Evolutionary conservation across 768 basidiomycete genomes (phyloP), one percentile per base, ranked within the genome.

Genomic region (Collybiopsis confluens): DNA sequence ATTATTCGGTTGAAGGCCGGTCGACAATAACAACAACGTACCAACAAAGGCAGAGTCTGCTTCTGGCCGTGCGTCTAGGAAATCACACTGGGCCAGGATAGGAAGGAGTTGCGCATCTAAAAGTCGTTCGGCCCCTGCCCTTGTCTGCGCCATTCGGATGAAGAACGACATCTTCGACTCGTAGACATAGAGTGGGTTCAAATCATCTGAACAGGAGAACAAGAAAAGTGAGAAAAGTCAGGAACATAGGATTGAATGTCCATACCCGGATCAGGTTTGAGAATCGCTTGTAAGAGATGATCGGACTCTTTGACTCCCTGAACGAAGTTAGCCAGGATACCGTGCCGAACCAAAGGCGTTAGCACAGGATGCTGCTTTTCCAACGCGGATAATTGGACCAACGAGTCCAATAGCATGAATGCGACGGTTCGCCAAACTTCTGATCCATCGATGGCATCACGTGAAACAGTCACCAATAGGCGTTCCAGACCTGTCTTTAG

Each of bases 351-450:
- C 23, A 97, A 70, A 1, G 79, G 69, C 9, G 74, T 65, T 42
- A 90, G 67, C 20, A 90, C 73, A 10, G 73, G 62, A 51, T 88
- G 78, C 45, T 86, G 85, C 68, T 83, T 87, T 58, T 92, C 88
- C 45, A 73, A 67, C 24, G 80, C 80, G 36, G 84, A 89, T 0
- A 95, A 71, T 41, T 88, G 80, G 16, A 88, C 78, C 7, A 95
- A 75, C 0, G 89, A 85, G 61, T 95, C 92, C 40, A 98, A 74
- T 2, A 93, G 74, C 76, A 94, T 88, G 65, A 94, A 98, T 8
- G 95, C 91, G 15, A 98, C 83, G 2, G 94, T 95, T 70, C 92
- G 92, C 96, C 96, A 98, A 2, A 98, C 91, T 67, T 98, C 94
- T 16, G 90, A 85, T 6, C 94, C 95, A 58, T 97, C 94, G 51